Base-by-base conservation (phyloP, 1,139 yeast species). In the Hyphopichia khmerensis region DNA sequence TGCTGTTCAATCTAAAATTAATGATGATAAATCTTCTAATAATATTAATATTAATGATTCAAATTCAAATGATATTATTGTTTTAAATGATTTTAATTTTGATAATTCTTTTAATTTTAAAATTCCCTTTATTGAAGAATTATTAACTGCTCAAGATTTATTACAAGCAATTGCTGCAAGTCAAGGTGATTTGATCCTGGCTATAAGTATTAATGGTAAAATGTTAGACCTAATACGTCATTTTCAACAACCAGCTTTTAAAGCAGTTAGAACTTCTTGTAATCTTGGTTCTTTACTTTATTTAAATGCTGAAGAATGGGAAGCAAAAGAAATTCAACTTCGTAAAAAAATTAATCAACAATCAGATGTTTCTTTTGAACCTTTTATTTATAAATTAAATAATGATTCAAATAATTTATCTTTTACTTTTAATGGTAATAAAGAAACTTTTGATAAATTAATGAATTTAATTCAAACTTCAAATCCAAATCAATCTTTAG, bases 61-160 rank as follows among this genome's bases (percentile, higher is more conserved):
- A 29, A 29, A 29, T 6, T 29, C 17, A 29, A 29, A 14, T 27
- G 14, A 13, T 27, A 27, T 30, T 7, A 30, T 30, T 14, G 11
- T 30, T 30, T 15, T 27, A 27, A 11, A 11, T 27, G 9, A 5
- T 27, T 8, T 11, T 11, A 7, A 4, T 27, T 14, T 14, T 29
- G 17, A 29, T n/a, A n/a, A 14, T 14, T 13, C 65, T 35, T 71
- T 72, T n/a, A 74, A 72, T 43, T 79, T 80, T 1, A 80, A 87
- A 87, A 79, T 76, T 48, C 90, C 91, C 2, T 87, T 84, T 53
- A 68, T 83, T 29, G 89, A 84, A 48, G 96, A 87, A 57, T 76
- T 83, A 48, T 84, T 87, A 62, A 81, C 81, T 45, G 85, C 87
- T 2, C 72, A 89, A 65, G 93, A 87, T 51, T 57, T 87, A 45